Evolutionary conservation across 2,329 filamentous ascomycete genomes (phyloP).

Genomic region (Ophiostoma novo-ulmi): DNA sequence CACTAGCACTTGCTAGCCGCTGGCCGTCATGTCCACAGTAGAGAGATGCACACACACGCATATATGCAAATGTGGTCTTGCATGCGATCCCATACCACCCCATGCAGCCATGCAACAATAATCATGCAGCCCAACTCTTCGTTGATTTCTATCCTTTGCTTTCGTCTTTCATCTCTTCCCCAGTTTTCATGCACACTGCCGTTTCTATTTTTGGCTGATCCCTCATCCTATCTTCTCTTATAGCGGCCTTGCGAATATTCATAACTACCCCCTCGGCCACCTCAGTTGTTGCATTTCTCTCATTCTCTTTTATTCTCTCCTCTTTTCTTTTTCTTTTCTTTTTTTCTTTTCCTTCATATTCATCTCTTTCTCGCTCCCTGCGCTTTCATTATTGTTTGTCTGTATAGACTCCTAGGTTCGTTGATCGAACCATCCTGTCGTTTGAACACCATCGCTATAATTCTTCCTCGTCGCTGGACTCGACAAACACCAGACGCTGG

Average conservation of each 20-base stretch:
- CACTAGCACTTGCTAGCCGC: conserved; percentile 24
- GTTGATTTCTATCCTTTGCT: background rate
- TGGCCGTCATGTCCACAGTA: conserved; percentile 16
- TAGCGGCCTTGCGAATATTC: conserved; percentile 2
- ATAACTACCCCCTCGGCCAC: conserved; percentile 19
- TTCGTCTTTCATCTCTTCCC: conserved; percentile 12
- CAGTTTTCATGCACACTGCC: conserved; percentile 19
- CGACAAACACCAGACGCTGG: conserved; percentile 31
- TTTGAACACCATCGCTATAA: conserved; percentile 24
- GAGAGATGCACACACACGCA: background rate
- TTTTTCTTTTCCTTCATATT: conserved; percentile 23
- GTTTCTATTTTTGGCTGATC: conserved; percentile 20
- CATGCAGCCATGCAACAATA: conserved; percentile 10
- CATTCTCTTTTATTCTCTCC: conserved; percentile 13
- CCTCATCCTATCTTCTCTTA: background rate
- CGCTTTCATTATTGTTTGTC: conserved; percentile 33
- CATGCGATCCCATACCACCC: conserved; percentile 9
- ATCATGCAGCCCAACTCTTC: conserved; percentile 14
- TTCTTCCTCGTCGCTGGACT: conserved; percentile 27
- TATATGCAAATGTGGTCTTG: conserved; percentile 14
- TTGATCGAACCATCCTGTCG: conserved; percentile 45
- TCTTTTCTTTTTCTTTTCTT: conserved; percentile 26
- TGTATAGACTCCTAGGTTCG: conserved; percentile 36
- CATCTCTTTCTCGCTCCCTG: conserved; percentile 12
- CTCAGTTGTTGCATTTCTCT: conserved; percentile 18